A percentile compares a stretch with the other conserved stretches of the same genome.
These are phyloP conservation scores for Vigna trinervia DNA, from an alignment of 306 rosid genomes.

Conservation along the genomic window DNA sequence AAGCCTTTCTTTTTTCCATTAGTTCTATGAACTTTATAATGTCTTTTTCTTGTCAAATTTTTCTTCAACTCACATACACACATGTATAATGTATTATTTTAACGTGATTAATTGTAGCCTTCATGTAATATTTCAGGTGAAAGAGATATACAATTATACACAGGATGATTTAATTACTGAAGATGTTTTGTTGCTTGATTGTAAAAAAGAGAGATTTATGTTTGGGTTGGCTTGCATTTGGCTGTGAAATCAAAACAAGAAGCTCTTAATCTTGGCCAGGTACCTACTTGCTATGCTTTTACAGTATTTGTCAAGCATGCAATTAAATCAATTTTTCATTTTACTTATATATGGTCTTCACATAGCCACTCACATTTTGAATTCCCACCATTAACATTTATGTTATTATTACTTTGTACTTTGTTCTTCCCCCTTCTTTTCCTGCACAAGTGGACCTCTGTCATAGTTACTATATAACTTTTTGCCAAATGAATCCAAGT, in stretches of 20 bases:
- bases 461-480: no score
- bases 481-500: no score
- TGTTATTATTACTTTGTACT: constrained; percentile 12
- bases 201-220: constrained; percentile 79
- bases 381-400: neutral
- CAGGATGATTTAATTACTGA: constrained; percentile 95
- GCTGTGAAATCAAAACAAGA: constrained; percentile 75
- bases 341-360: neutral
- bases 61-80: neutral
- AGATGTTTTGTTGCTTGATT: constrained; percentile 83
- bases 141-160: constrained; percentile 86
- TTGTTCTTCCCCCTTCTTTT: neutral
- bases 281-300: constrained; percentile 26
- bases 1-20: neutral
- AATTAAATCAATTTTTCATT: neutral
- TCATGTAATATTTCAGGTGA: constrained; percentile 68
- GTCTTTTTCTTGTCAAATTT: neutral
- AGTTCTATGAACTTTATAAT: constrained; percentile 10
- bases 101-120: constrained; percentile 36
- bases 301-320: neutral
- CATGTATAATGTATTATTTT: neutral
- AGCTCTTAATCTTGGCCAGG: constrained; percentile 84
- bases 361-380: neutral
- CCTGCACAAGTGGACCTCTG: neutral
- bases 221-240: constrained; percentile 90